Evolutionary conservation across 495 filamentous ascomycete genomes (phyloP).

Genomic region (Tetracladium marchalianum): DNA sequence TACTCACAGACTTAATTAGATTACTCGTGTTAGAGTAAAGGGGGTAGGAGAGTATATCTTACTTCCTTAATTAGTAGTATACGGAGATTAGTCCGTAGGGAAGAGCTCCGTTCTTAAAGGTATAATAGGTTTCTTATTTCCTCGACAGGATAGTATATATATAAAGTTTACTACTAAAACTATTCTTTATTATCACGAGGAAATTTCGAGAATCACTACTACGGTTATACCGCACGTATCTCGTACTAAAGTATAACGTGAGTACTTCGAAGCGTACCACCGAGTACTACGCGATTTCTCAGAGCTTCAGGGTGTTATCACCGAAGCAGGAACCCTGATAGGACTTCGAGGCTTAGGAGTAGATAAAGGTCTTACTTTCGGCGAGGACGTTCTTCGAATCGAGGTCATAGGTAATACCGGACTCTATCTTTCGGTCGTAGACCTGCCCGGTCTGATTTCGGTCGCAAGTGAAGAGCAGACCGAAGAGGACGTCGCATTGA

Average conservation of each 20-base stretch:
- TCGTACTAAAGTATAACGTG: neutral
- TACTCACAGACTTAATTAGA: neutral
- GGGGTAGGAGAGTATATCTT: conserved; percentile 33
- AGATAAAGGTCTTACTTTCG: neutral
- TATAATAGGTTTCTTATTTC: conserved; percentile 41
- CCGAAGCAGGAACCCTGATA: conserved; percentile 14
- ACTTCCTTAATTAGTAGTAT: conserved; percentile 56
- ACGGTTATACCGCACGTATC: neutral
- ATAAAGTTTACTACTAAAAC: conserved; percentile 47
- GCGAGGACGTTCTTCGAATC: conserved; percentile 1
- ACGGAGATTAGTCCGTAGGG: conserved; percentile 50
- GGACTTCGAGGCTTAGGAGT: conserved; percentile 10
- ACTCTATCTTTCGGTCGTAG: conserved; percentile 7
- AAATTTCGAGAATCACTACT: neutral
- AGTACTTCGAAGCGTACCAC: neutral
- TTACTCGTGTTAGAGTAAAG: conserved; percentile 34
- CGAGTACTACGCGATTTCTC: neutral
- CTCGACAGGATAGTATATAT: conserved; percentile 38
- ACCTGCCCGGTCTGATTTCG: conserved; percentile 19
- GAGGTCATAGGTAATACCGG: conserved; percentile 1
- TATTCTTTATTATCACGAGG: conserved; percentile 22
- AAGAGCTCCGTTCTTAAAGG: conserved; percentile 44
- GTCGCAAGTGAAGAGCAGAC: conserved; percentile 17
- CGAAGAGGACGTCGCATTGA: conserved; percentile 23
- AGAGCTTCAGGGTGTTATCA: conserved; percentile 15